phyloP scores from a whole-genome alignment of 768 basidiomycete species.

The Lentinula detonsa region DNA sequence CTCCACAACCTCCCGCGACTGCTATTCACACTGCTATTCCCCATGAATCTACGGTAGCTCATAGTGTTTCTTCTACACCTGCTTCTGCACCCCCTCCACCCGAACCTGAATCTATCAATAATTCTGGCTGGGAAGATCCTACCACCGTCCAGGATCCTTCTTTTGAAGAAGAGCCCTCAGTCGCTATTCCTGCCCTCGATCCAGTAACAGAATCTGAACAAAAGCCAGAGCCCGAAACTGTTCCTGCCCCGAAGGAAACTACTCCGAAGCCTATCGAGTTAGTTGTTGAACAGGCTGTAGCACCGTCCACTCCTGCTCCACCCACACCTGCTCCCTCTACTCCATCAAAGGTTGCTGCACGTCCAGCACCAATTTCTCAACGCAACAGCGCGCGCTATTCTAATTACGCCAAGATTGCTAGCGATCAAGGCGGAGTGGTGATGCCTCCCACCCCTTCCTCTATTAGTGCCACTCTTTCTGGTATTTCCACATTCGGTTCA shows the following conservation, averaged over 20 bases:
- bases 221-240: slow-evolving; percentile 20
- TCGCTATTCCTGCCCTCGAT: slow-evolving; percentile 20
- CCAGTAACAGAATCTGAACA: slow-evolving; percentile 21
- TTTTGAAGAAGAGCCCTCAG: slow-evolving; percentile 65
- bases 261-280: not conserved
- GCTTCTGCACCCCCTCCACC: slow-evolving; percentile 22
- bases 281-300: not conserved
- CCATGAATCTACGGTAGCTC: slow-evolving; percentile 23
- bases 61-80: slow-evolving; percentile 24
- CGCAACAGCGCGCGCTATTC: slow-evolving; percentile 46
- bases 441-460: slow-evolving; percentile 53
- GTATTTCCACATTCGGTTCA: not conserved
- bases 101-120: slow-evolving; percentile 27
- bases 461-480: slow-evolving; percentile 34
- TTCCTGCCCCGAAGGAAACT: not conserved
- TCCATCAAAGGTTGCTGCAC: slow-evolving; percentile 45
- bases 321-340: slow-evolving; percentile 32
- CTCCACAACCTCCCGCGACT: slow-evolving; percentile 9
- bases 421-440: slow-evolving; percentile 62
- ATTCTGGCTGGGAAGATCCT: slow-evolving; percentile 63
- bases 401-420: slow-evolving; percentile 49
- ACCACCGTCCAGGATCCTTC: slow-evolving; percentile 61
- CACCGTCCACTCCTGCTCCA: slow-evolving; percentile 19
- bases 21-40: slow-evolving; percentile 18
- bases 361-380: slow-evolving; percentile 48